Percentiles rank a stretch among this genome's conserved stretches.
phyloP scores from a whole-genome alignment of 2,329 filamentous ascomycete genomes.

The Aspergillus carbonarius region DNA sequence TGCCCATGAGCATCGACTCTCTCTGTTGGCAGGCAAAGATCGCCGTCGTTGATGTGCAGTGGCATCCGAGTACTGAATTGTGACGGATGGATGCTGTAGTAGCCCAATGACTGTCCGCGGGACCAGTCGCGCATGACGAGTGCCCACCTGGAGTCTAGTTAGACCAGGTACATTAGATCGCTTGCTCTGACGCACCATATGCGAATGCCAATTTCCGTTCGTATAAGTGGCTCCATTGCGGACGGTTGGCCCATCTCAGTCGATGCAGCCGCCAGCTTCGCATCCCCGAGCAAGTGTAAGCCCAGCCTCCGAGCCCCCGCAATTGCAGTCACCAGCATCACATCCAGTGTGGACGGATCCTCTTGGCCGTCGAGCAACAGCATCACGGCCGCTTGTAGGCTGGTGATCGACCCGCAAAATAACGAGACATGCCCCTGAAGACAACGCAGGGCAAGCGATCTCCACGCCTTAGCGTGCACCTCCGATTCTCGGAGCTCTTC shows the following conservation, averaged over 20 bases:
- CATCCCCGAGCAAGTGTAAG: conserved; percentile 13
- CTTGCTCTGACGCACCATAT: background rate
- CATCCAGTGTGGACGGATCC: conserved; percentile 8
- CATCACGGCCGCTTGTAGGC: conserved; percentile 17
- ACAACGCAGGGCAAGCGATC: conserved; percentile 8
- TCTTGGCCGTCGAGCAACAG: conserved; percentile 15
- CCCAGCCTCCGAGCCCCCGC: conserved; percentile 15
- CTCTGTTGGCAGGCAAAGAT: background rate
- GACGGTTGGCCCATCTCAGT: background rate
- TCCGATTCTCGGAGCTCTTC: background rate
- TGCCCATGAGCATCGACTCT: background rate
- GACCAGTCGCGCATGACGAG: conserved; percentile 19
- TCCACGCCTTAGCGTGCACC: background rate
- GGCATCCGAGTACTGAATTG: conserved; percentile 19
- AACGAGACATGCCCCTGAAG: conserved; percentile 11
- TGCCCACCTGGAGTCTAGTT: conserved; percentile 13
- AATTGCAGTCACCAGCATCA: conserved; percentile 15
- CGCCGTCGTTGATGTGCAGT: conserved; percentile 17
- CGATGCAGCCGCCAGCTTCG: background rate
- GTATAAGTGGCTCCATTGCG: background rate
- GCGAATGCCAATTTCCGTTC: background rate
- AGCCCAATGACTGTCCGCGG: conserved; percentile 18
- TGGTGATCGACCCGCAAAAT: conserved; percentile 15
- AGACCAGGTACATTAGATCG: background rate
- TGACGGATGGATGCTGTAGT: conserved; percentile 17